Conservation (phyloP, 352 stramenopile species). For the Globisporangium parvum region DNA sequence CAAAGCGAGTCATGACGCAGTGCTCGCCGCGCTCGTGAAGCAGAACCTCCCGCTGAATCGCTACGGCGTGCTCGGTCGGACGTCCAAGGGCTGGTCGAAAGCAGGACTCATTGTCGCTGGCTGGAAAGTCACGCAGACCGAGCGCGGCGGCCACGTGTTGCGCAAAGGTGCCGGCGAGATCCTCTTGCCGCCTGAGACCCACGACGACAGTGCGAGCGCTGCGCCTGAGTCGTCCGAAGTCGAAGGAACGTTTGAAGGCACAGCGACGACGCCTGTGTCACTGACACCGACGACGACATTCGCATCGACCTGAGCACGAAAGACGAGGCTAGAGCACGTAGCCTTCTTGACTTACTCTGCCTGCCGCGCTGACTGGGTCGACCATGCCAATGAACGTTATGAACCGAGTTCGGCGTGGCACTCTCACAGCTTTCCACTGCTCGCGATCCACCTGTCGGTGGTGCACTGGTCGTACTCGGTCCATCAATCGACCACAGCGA, state of each 20-base stretch:
- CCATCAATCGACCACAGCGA: too few relatives aligned
- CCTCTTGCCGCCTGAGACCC: slow-evolving; percentile 20
- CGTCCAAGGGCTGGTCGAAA: slow-evolving; percentile 35
- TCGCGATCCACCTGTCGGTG: too few relatives aligned
- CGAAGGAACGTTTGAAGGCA: slow-evolving; percentile 7
- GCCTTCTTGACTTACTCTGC: too few relatives aligned
- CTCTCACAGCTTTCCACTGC: too few relatives aligned
- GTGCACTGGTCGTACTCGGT: too few relatives aligned
- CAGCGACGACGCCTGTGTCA: background rate
- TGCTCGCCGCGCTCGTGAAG: slow-evolving; percentile 35
- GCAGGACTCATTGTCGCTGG: slow-evolving; percentile 35
- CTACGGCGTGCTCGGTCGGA: slow-evolving; percentile 41
- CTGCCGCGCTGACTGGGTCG: too few relatives aligned
- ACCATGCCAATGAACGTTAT: too few relatives aligned
- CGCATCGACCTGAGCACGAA: background rate
- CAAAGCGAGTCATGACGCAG: slow-evolving; percentile 26
- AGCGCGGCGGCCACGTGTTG: slow-evolving; percentile 26
- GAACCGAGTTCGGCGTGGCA: too few relatives aligned
- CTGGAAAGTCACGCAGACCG: slow-evolving; percentile 25
- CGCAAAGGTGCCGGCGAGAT: slow-evolving; percentile 44
- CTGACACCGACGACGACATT: too few relatives aligned
- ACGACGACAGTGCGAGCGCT: background rate
- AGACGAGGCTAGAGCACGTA: background rate
- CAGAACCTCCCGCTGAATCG: slow-evolving; percentile 41
- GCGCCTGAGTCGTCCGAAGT: slow-evolving; percentile 3